Percentiles rank a stretch among this genome's conserved stretches.
Evolutionary conservation across 2,329 filamentous ascomycete genomes (phyloP).

Genomic region (Penicillium italicum): DNA sequence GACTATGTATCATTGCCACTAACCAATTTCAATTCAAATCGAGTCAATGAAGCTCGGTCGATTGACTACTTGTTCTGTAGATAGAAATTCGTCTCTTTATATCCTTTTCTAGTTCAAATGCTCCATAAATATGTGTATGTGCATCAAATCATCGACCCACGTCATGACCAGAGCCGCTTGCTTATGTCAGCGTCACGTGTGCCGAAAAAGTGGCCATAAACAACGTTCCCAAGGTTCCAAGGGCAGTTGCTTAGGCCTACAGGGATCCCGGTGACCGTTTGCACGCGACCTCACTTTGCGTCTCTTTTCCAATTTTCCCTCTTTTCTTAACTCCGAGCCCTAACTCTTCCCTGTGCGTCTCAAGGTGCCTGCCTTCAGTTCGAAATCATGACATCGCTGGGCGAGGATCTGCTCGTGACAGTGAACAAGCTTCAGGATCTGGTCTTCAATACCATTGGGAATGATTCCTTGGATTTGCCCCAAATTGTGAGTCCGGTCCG

Average conservation of each 20-base stretch:
- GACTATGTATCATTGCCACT: neutral
- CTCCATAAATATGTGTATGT: neutral
- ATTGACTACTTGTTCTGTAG: neutral
- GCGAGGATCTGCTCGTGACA: conserved; percentile 88
- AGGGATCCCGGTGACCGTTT: conserved; percentile 13
- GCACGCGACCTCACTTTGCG: conserved; percentile 6
- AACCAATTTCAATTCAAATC: neutral
- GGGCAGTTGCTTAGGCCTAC: conserved; percentile 9
- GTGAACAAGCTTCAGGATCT: conserved; percentile 99
- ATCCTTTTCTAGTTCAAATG: neutral
- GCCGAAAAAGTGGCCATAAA: conserved; percentile 20
- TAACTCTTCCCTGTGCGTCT: neutral
- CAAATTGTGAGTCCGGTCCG: conserved; percentile 73
- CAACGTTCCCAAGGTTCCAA: conserved; percentile 14
- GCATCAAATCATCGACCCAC: conserved; percentile 8
- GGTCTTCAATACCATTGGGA: conserved; percentile 99
- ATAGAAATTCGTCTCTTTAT: neutral
- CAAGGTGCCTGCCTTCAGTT: neutral
- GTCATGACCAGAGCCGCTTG: conserved; percentile 8
- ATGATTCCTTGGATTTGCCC: conserved; percentile 92
- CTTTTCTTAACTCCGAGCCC: neutral
- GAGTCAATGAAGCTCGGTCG: neutral
- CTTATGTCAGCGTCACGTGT: conserved; percentile 21
- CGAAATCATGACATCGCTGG: conserved; percentile 78
- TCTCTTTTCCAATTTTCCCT: neutral